Base-by-base conservation (phyloP, 495 filamentous ascomycete species). In the Pseudoneurospora amorphoporcata region DNA sequence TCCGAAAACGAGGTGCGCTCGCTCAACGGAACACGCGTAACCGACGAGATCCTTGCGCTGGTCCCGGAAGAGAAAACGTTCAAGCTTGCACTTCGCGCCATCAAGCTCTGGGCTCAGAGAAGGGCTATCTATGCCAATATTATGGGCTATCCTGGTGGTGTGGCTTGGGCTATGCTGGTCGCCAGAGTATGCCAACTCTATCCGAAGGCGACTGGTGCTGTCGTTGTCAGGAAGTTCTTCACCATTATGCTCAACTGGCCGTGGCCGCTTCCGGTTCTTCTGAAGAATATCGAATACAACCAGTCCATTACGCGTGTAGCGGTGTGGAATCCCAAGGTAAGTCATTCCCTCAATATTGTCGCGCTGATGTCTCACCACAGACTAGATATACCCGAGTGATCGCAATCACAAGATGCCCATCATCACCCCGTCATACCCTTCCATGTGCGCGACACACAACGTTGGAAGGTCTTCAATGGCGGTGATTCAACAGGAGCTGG, bases 101-200 rank as follows among this genome's bases (percentile, higher is more conserved):
- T 99, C 79, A 99, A 99, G 80, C 86, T 98, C 7, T 99, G 95
- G 95, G 94, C 95, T 38, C 92, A 97, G 80, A 88, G 94, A 16
- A 91, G 94, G 71, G 95, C 92, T 12, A 92, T 98, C 19, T 98
- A 98, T 79, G 92, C 93, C 69, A 97, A 97, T 76, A 92, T 99
- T 73, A 93, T 97, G 72, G 95, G 95, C 17, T 99, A 94, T 75
- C 96, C 95, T 10, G 95, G 95, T 72, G 95, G 95, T 82, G 94
- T 99, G 68, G 95, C 95, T 23, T 99, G 94, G 93, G 95, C 95
- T 39, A 97, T 99, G 91, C 84, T 98, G 76, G 94, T 98, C 23
- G 95, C 95, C 32, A 86, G 95, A 72, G 92, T 98, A 65, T 99
- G 95, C 79, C 95, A 99, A 80, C 85, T 98, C n/a, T 99, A 98